These are phyloP conservation scores for Ogataea dorogensis DNA, from an alignment of 805 yeast species.

Conservation along the genomic window DNA sequence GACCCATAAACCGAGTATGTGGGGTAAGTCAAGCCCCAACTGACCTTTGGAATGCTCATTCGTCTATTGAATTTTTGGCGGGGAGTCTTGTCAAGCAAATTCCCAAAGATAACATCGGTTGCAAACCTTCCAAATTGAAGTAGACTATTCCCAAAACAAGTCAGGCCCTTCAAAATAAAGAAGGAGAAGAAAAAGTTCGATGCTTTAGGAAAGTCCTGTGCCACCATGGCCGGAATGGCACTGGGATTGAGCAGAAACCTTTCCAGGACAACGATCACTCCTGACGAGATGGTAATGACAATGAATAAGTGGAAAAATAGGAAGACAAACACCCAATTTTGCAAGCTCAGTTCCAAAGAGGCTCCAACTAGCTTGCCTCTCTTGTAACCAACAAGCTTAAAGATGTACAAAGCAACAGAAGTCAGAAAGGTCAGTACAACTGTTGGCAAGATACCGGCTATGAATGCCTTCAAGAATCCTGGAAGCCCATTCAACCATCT, in stretches of 20 bases:
- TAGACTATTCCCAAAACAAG: slow-evolving; percentile 71
- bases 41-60: slow-evolving; percentile 43
- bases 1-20: slow-evolving; percentile 73
- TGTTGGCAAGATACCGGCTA: slow-evolving; percentile 68
- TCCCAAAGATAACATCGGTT: slow-evolving; percentile 36
- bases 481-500: slow-evolving; percentile 58
- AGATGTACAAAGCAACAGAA: slow-evolving; percentile 56
- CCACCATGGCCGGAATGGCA: slow-evolving; percentile 67
- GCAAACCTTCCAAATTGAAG: slow-evolving; percentile 57
- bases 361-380: slow-evolving; percentile 64
- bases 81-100: slow-evolving; percentile 55
- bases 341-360: slow-evolving; percentile 66
- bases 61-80: slow-evolving; percentile 49
- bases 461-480: slow-evolving; percentile 45
- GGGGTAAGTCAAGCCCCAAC: slow-evolving; percentile 82
- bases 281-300: slow-evolving; percentile 82
- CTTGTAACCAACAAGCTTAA: slow-evolving; percentile 50
- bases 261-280: slow-evolving; percentile 61
- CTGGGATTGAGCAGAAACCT: slow-evolving; percentile 67
- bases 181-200: slow-evolving; percentile 84
- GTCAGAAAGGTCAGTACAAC: slow-evolving; percentile 61
- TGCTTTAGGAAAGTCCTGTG: slow-evolving; percentile 79
- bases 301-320: slow-evolving; percentile 79
- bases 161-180: slow-evolving; percentile 68
- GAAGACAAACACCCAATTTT: slow-evolving; percentile 75